These are phyloP conservation scores for Gossypium trilobum DNA, from an alignment of 441 rosid genomes.

Conservation along the genomic window DNA sequence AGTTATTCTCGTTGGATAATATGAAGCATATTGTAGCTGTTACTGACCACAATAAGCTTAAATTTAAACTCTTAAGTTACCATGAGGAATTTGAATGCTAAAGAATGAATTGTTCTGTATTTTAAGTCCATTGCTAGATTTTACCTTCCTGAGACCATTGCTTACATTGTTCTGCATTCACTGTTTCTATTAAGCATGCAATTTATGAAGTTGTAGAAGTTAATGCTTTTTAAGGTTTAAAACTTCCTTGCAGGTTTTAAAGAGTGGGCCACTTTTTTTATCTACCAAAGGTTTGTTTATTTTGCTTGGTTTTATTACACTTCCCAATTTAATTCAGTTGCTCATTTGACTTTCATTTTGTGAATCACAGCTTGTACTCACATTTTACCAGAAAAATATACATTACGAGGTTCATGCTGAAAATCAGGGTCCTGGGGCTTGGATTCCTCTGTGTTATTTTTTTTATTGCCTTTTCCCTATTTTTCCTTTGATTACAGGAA, in stretches of 20 bases:
- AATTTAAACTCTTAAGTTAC: neutral
- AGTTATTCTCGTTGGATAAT: neutral
- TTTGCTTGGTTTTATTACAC: neutral
- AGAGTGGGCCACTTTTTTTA: slow-evolving; percentile 85
- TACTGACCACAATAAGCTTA: neutral
- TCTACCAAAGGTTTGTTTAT: slow-evolving; percentile 71
- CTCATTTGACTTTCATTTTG: neutral
- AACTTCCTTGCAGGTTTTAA: slow-evolving; percentile 56
- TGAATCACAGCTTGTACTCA: neutral
- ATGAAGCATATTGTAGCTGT: neutral
- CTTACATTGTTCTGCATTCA: neutral
- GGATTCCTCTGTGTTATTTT: neutral
- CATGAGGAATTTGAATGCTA: neutral
- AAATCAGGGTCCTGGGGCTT: neutral
- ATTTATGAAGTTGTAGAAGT: neutral
- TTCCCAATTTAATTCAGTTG: slow-evolving; percentile 2
- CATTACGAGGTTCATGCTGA: neutral
- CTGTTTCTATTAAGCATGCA: neutral
- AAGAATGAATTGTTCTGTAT: neutral
- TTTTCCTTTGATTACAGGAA: slow-evolving; percentile 42
- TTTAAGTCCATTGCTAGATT: neutral
- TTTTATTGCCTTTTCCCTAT: neutral
- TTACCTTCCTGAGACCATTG: neutral
- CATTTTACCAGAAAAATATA: neutral
- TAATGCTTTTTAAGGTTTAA: neutral